Evolutionary conservation across 352 stramenopile species (phyloP), one percentile per base, ranked within the genome.

Genomic region (Pythium pyrilobum): DNA sequence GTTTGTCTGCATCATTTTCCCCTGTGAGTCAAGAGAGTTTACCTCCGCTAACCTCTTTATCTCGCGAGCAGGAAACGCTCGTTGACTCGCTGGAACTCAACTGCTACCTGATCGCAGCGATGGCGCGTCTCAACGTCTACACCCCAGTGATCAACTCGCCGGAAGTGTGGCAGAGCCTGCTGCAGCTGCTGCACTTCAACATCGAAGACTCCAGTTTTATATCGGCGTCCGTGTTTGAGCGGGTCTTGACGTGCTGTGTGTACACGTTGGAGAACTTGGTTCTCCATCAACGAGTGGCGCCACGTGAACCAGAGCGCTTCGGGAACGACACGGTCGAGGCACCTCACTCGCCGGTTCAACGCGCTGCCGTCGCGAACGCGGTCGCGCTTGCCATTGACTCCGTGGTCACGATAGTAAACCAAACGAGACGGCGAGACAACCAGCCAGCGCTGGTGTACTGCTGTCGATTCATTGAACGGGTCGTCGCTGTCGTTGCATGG

Each of bases 51-150:
- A 23, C 6, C 41, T 48, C 15, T 38, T 28, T 25, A 37, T 52
- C 24, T 49, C 44, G 9, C 36, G 6, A 38, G 2, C 24, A 80
- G 67, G 59, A 69, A 24, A 67, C 68, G 12, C 73, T 66, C 16
- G 36, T 48, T 4, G 67, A 75, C 25, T 65, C 67, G 8, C 41
- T 81, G 23, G 59, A 81, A 47, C 16, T 67, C 6, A 68, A 56
- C 27, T 76, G 71, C 28, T 67, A 55, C 54, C 48, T 81, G 1
- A 42, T 77, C 16, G 67, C 59, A 13, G 53, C 62, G 21, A 49
- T 81, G 16, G 41, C 67, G 3, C 63, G 33, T 4, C 41, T 65
- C 12, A 69, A 63, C 16, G 8, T 49, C 3, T 29, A 62, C 2
- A 31, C 52, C 1, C 6, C 20, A 28, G 36, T 32, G 4, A 42